Conservation (phyloP, 345 rosid genomes). For the Heritiera littoralis region DNA sequence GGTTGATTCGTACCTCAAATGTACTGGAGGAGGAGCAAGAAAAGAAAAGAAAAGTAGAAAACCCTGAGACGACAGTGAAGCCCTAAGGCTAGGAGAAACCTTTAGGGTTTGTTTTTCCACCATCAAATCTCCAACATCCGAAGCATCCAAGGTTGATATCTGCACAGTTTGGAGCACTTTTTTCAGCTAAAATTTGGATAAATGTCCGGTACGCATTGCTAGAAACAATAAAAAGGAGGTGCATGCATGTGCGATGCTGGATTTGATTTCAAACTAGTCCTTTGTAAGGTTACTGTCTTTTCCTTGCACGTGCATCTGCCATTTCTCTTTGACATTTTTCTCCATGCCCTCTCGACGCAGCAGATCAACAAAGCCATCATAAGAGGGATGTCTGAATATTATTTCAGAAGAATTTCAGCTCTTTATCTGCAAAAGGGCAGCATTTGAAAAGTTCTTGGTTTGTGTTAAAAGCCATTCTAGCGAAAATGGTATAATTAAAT, state of each 20-base stretch:
- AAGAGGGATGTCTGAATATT: too few species aligned
- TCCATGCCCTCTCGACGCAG: not conserved
- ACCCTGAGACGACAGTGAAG: not conserved
- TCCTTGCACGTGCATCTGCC: conserved; percentile 28
- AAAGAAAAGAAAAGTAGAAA: too few species aligned
- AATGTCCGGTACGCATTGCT: not conserved
- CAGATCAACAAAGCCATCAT: not conserved
- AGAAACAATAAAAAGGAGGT: not conserved
- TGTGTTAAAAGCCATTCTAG: not conserved
- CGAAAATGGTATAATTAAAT: not conserved
- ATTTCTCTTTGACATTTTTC: not conserved
- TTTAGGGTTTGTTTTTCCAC: not conserved
- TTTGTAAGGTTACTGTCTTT: conserved; percentile 24
- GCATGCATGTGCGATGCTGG: not conserved
- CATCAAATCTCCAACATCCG: not conserved
- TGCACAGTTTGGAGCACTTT: not conserved
- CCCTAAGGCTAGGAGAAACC: not conserved
- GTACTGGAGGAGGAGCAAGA: not conserved
- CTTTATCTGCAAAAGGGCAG: not conserved
- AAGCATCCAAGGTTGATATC: not conserved
- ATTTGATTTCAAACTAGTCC: not conserved
- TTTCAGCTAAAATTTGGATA: not conserved
- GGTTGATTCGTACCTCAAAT: not conserved
- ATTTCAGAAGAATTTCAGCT: conserved; percentile 1
- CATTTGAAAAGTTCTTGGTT: not conserved